Percentiles rank a stretch among this genome's conserved stretches.
Conservation (phyloP, 495 filamentous ascomycete genomes). For the Trypethelium eluteriae region DNA sequence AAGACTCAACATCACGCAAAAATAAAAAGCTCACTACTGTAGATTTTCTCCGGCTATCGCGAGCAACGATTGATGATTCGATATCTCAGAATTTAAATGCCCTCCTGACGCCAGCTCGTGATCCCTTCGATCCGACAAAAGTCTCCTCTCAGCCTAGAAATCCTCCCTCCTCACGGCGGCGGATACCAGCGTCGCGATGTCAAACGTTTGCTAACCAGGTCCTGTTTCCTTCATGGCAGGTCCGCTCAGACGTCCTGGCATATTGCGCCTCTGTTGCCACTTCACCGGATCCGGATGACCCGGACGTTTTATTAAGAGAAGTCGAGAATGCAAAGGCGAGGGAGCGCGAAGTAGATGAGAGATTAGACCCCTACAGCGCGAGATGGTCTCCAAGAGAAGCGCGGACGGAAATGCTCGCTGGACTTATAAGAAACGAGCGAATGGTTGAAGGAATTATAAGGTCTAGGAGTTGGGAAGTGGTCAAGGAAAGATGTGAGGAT, state of each 20-base stretch:
- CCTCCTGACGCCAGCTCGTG: slow-evolving; percentile 63
- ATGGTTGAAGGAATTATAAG: slow-evolving; percentile 83
- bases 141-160: slow-evolving; percentile 49
- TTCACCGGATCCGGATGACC: slow-evolving; percentile 79
- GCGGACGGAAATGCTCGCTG: slow-evolving; percentile 73
- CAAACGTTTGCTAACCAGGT: slow-evolving; percentile 66
- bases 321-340: slow-evolving; percentile 61
- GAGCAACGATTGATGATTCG: slow-evolving; percentile 79
- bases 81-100: slow-evolving; percentile 92
- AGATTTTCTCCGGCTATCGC: slow-evolving; percentile 93
- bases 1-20: slow-evolving; percentile 19
- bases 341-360: slow-evolving; percentile 76
- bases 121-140: slow-evolving; percentile 72
- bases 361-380: slow-evolving; percentile 85
- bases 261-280: slow-evolving; percentile 89
- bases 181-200: slow-evolving; percentile 57
- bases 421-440: slow-evolving; percentile 71
- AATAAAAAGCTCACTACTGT: slow-evolving; percentile 19
- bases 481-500: slow-evolving; percentile 70
- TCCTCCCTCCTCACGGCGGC: slow-evolving; percentile 33
- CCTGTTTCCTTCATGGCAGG: slow-evolving; percentile 83
- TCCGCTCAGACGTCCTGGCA: slow-evolving; percentile 72
- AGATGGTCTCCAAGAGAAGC: slow-evolving; percentile 78
- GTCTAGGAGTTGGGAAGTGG: slow-evolving; percentile 69
- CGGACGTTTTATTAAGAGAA: slow-evolving; percentile 61